phyloP scores from a whole-genome alignment of 768 basidiomycete genomes.

The Sistotremastrum niveocremeum region DNA sequence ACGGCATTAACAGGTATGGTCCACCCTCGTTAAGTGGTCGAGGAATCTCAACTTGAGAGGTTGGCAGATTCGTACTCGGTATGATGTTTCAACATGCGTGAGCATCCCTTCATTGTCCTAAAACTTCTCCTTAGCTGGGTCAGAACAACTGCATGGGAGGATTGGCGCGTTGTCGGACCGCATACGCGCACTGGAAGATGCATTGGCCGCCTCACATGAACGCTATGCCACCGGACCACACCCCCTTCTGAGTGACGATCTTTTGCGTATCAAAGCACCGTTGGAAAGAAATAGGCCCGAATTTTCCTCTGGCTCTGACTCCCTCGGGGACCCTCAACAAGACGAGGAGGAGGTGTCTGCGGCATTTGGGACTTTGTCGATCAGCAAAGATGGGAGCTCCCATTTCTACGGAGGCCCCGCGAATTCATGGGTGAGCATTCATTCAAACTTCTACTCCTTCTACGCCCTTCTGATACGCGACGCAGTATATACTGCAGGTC shows the following conservation, averaged over 20 bases:
- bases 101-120: too few relatives aligned
- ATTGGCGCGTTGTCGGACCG: slow-evolving; percentile 46
- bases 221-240: slow-evolving; percentile 35
- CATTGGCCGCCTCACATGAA: slow-evolving; percentile 39
- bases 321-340: slow-evolving; percentile 19
- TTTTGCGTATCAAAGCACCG: slow-evolving; percentile 54
- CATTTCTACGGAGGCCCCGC: slow-evolving; percentile 55
- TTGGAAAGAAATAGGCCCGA: slow-evolving; percentile 44
- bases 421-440: slow-evolving; percentile 48
- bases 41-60: too few relatives aligned
- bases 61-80: too few relatives aligned
- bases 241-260: slow-evolving; percentile 45
- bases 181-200: slow-evolving; percentile 58
- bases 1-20: too few relatives aligned
- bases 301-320: slow-evolving; percentile 14
- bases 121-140: slow-evolving; percentile 30
- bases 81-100: too few relatives aligned
- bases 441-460: slow-evolving; percentile 1
- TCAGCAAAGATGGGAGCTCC: slow-evolving; percentile 46
- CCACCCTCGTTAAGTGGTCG: too few relatives aligned
- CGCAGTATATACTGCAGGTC: slow-evolving; percentile 54
- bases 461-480: slow-evolving; percentile 2
- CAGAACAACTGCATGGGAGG: slow-evolving; percentile 56
- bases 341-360: slow-evolving; percentile 35
- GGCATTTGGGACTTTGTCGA: slow-evolving; percentile 47